Base-by-base conservation (phyloP, 2,329 filamentous ascomycete genomes). In the Colletotrichum filicis region DNA sequence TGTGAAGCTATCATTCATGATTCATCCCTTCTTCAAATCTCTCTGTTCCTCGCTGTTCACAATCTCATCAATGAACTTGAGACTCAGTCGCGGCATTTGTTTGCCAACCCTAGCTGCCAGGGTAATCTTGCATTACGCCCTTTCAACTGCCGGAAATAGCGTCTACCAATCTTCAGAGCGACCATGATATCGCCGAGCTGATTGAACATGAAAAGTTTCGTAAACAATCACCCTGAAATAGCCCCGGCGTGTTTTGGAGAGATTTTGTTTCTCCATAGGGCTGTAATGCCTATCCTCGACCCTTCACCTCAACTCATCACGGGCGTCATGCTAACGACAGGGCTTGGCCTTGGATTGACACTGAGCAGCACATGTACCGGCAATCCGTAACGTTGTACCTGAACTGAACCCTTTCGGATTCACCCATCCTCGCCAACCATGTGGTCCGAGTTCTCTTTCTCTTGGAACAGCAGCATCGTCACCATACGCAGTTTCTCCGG, bases 311-410 rank as follows among this genome's bases (percentile, higher is more conserved):
- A 35, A 53, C 14, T 59, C 66, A 71, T 68, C 57, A 71, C 49
- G 35, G 52, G 22, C 68, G 35, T 68, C 68, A 68, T 68, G 57
- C 68, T 62, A 68, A 71, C 52, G 57, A 49, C 68, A 68, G 64
- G 57, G 68, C 42, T n/a, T 49, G 42, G 42, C 42, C 42, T 49
- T 49, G 42, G 42, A 49, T 49, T 49, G 42, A 49, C 14, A 16
- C 42, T 49, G 42, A 49, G 42, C 42, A 49, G 42, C 42, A 49
- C 16, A 49, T 49, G 30, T 37, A 35, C 56, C 28, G 19, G 19
- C 12, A 35, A 49, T 35, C 42, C 42, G 42, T n/a, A 49, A 49
- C 42, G 42, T 11, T 55, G 22, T 55, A 24, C 58, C 24, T 24
- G 30, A 26, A 24, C 35, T 26, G 35, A 12, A n/a, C 37, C 24